Evolutionary conservation across 345 rosid species (phyloP).

Genomic region (Combretum micranthum): DNA sequence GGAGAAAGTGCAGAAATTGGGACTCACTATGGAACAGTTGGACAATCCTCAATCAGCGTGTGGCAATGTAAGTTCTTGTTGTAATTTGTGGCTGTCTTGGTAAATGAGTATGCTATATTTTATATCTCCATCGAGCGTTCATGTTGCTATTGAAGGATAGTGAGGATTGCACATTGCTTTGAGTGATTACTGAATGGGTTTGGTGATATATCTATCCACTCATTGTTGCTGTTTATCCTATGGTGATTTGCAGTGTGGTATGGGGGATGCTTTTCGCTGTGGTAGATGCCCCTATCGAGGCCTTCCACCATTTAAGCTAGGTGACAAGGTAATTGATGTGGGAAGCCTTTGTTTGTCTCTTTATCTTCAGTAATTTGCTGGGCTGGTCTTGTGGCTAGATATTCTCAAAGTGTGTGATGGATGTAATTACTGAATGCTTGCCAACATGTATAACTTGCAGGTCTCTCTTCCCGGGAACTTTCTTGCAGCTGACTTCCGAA

Average conservation of each 20-base stretch:
- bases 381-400: not conserved
- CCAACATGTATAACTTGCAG: constrained; percentile 25
- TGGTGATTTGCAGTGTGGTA: constrained; percentile 57
- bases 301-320: constrained; percentile 77
- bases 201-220: not conserved
- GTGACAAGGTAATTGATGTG: constrained; percentile 66
- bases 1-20: constrained; percentile 72
- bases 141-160: too few species aligned
- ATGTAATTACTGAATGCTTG: too few species aligned
- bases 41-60: constrained; percentile 91
- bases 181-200: too few species aligned
- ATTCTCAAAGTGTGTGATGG: too few species aligned
- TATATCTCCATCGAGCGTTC: too few species aligned
- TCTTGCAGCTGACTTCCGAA: constrained; percentile 70
- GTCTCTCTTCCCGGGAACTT: constrained; percentile 70
- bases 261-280: constrained; percentile 97
- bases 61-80: constrained; percentile 59
- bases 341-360: too few species aligned
- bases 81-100: constrained; percentile 1
- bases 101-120: too few species aligned
- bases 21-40: constrained; percentile 63
- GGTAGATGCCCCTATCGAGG: constrained; percentile 94
- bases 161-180: too few species aligned
- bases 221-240: not conserved
- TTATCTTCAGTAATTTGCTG: not conserved